phyloP scores from a whole-genome alignment of 2,329 filamentous ascomycete species.

The Fonsecaea erecta region DNA sequence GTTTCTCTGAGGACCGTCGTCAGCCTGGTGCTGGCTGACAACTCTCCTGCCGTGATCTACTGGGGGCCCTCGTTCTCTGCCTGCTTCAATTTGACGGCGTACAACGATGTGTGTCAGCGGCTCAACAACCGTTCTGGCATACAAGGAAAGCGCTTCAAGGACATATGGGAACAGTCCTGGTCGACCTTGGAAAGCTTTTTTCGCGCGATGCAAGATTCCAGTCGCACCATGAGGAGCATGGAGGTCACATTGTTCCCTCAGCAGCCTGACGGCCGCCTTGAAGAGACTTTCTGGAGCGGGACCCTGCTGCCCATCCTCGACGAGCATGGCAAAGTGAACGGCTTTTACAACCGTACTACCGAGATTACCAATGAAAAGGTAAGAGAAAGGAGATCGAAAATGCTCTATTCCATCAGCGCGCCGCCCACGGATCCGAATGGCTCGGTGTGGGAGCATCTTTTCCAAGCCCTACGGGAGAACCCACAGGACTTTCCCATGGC shows the following conservation, averaged over 20 bases:
- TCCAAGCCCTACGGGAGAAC: constrained; percentile 52
- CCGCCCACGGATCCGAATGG: constrained; percentile 49
- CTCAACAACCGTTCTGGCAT: constrained; percentile 10
- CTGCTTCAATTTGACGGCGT: constrained; percentile 25
- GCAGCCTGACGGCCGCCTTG: constrained; percentile 44
- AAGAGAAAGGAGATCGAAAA: constrained; percentile 54
- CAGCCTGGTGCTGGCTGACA: constrained; percentile 52
- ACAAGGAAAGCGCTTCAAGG: constrained; percentile 26
- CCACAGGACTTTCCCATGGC: constrained; percentile 58
- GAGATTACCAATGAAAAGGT: constrained; percentile 49
- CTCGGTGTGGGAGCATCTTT: constrained; percentile 55
- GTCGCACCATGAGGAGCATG: constrained; percentile 5
- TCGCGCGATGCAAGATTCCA: constrained; percentile 11
- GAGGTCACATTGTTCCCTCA: constrained; percentile 20
- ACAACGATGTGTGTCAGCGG: constrained; percentile 17
- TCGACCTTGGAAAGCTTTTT: constrained; percentile 17
- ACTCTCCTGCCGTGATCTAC: constrained; percentile 47
- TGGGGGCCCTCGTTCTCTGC: constrained; percentile 40
- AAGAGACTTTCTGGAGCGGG: constrained; percentile 58
- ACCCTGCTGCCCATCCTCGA: constrained; percentile 55
- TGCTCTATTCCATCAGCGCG: constrained; percentile 49
- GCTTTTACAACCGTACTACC: constrained; percentile 55
- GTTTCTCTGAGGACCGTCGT: constrained; percentile 53
- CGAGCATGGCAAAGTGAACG: constrained; percentile 47
- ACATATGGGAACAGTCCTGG: constrained; percentile 27